These are phyloP conservation scores for Kalanchoe fedtschenkoi DNA, from an alignment of 164 flowering plant species.

Conservation along the genomic window DNA sequence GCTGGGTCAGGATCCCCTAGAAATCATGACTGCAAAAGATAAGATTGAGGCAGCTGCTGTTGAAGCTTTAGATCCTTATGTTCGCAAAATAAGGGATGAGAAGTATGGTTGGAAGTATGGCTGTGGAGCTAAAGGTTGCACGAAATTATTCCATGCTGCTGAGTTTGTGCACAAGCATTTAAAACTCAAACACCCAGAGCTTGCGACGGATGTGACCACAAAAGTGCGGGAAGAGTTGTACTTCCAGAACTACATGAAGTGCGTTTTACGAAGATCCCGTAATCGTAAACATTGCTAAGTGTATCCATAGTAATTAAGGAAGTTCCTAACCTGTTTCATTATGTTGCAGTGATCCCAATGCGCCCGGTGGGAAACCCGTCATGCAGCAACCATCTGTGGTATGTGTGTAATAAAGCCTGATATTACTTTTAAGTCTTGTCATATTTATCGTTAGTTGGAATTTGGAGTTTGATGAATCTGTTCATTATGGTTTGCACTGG, in stretches of 20 bases:
- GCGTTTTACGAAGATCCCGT: slow-evolving; percentile 14
- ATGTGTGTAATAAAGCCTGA: slow-evolving; percentile 9
- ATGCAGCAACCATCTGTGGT: slow-evolving; percentile 77
- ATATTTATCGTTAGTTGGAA: background rate
- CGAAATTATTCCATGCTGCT: slow-evolving; percentile 96
- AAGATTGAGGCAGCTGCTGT: slow-evolving; percentile 83
- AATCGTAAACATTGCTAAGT: background rate
- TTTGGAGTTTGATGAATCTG: too few relatives aligned
- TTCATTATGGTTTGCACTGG: too few relatives aligned
- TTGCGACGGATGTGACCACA: slow-evolving; percentile 70
- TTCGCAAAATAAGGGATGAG: slow-evolving; percentile 95
- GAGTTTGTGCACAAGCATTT: slow-evolving; percentile 97
- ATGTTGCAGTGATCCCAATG: slow-evolving; percentile 76
- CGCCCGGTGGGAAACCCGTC: slow-evolving; percentile 94
- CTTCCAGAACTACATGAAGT: slow-evolving; percentile 95
- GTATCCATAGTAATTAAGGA: background rate
- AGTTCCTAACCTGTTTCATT: background rate
- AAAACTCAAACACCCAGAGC: slow-evolving; percentile 83
- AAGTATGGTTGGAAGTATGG: slow-evolving; percentile 99
- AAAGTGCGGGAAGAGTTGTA: slow-evolving; percentile 93
- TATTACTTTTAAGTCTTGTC: background rate
- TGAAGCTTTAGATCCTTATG: slow-evolving; percentile 82
- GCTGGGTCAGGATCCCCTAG: slow-evolving; percentile 80
- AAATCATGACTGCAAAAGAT: slow-evolving; percentile 85
- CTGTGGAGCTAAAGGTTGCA: slow-evolving; percentile 99